Percentiles rank a stretch among this genome's conserved stretches.
These are phyloP conservation scores for Aureobasidium namibiae DNA, from an alignment of 2,329 filamentous ascomycete genomes.

Conservation along the genomic window DNA sequence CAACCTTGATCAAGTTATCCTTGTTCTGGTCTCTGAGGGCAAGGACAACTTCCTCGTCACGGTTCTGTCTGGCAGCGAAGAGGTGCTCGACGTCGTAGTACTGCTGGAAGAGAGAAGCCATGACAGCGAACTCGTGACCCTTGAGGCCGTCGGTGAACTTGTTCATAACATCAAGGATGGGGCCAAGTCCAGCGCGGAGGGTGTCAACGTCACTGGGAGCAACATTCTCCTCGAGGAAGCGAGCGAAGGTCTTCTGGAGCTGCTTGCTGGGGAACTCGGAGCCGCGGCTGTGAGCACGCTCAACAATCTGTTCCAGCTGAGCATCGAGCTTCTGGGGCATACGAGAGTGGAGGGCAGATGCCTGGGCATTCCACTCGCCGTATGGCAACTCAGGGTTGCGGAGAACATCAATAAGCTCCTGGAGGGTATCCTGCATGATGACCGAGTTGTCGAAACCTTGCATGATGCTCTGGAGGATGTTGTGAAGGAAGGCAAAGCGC, in stretches of 20 bases:
- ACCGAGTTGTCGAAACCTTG: slow-evolving; percentile 95
- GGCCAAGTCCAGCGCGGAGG: slow-evolving; percentile 63
- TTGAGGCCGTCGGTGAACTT: slow-evolving; percentile 84
- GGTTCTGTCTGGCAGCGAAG: slow-evolving; percentile 74
- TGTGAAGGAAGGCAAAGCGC: slow-evolving; percentile 68
- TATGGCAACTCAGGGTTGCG: slow-evolving; percentile 86
- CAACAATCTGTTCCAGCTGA: slow-evolving; percentile 75
- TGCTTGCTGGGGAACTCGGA: slow-evolving; percentile 88
- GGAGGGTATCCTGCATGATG: slow-evolving; percentile 81
- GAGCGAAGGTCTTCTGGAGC: slow-evolving; percentile 71
- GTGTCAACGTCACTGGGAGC: slow-evolving; percentile 62
- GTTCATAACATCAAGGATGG: slow-evolving; percentile 68
- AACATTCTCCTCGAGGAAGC: slow-evolving; percentile 84
- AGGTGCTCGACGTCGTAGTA: slow-evolving; percentile 79
- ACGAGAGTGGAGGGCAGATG: slow-evolving; percentile 90
- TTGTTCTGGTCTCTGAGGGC: slow-evolving; percentile 94
- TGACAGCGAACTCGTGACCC: slow-evolving; percentile 76
- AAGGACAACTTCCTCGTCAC: slow-evolving; percentile 90
- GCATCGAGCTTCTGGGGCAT: slow-evolving; percentile 92
- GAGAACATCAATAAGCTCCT: slow-evolving; percentile 83
- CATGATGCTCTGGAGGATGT: slow-evolving; percentile 78
- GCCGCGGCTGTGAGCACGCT: slow-evolving; percentile 68
- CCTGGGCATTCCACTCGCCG: slow-evolving; percentile 92
- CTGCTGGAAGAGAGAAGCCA: slow-evolving; percentile 67
- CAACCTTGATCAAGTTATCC: slow-evolving; percentile 77